These are phyloP conservation scores for Colletotrichum tabaci DNA, from an alignment of 2,329 filamentous ascomycete species.

Conservation along the genomic window DNA sequence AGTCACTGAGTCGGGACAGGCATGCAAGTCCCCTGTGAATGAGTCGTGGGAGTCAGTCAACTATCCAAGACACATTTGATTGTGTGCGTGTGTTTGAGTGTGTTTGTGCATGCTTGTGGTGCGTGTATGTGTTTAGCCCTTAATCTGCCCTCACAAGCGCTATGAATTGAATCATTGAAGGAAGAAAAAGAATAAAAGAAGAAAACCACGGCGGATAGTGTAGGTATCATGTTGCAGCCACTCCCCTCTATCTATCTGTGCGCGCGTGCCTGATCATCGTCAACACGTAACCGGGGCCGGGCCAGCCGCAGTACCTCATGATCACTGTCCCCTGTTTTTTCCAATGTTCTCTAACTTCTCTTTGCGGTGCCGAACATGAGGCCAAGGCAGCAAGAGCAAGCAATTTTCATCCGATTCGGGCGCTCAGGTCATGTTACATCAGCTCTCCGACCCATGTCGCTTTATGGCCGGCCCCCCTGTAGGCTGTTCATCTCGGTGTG, in stretches of 20 bases:
- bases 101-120: not conserved
- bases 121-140: no score
- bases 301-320: slow-evolving; percentile 4
- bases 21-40: not conserved
- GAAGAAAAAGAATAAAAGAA: not conserved
- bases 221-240: slow-evolving; percentile 19
- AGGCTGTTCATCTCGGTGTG: not conserved
- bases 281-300: slow-evolving; percentile 1
- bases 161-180: no score
- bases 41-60: not conserved
- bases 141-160: no score
- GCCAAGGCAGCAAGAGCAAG: slow-evolving; percentile 6
- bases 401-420: slow-evolving; percentile 5
- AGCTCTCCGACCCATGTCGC: not conserved
- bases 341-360: not conserved
- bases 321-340: not conserved
- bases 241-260: slow-evolving; percentile 6
- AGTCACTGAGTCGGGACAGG: slow-evolving; percentile 11
- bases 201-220: not conserved
- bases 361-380: slow-evolving; percentile 26
- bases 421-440: slow-evolving; percentile 10
- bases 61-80: not conserved
- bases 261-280: slow-evolving; percentile 38
- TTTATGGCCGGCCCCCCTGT: not conserved
- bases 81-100: not conserved